Base-by-base conservation (phyloP, 73 alveolate genomes). In the Blepharisma stoltei region DNA sequence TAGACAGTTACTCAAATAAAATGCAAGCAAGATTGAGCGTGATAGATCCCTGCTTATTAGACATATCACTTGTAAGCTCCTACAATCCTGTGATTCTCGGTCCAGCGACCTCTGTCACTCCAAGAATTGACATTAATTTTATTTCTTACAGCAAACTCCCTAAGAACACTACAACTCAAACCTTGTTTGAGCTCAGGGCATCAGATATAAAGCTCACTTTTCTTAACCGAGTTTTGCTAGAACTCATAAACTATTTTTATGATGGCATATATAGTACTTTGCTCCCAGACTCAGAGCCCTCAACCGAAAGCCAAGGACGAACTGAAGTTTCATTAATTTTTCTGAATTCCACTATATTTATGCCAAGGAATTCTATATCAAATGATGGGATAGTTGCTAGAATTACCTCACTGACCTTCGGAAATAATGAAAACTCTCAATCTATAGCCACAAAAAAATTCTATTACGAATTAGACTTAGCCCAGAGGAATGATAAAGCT, bases 321-420 rank as follows among this genome's bases (percentile, higher is more conserved):
- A 25, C 18, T 25, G 23, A 11, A 14, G 11, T 60, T 2, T 18
- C 46, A 8, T 25, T 60, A 11, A 8, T 60, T 8, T 60, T 60
- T 9, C 38, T 60, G 18, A 25, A 60, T 60, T 14, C 46, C 4
- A 38, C 0, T 8, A 60, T 60, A 11, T 25, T 14, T 14, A 60
- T 60, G 38, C 73, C 73, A 18, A 14, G 73, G 23, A 60, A 60
- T 25, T 60, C 73, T 14, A 38, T 38, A 14, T 8, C 23, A 60
- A 60, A 60, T 3, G 73, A 60, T 25, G 73, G 73, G 38, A 14
- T 60, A 8, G 23, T 38, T 14, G 14, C 23, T 8, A n/a, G 23
- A 60, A 14, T 60, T 38, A 25, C 14, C 11, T 18, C 49, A 1
- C 45, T 60, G 14, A 14, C 14, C 2, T 8, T 60, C 47, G 14